Evolutionary conservation across 768 basidiomycete species (phyloP).

Genomic region (Hypholoma sublateritium): DNA sequence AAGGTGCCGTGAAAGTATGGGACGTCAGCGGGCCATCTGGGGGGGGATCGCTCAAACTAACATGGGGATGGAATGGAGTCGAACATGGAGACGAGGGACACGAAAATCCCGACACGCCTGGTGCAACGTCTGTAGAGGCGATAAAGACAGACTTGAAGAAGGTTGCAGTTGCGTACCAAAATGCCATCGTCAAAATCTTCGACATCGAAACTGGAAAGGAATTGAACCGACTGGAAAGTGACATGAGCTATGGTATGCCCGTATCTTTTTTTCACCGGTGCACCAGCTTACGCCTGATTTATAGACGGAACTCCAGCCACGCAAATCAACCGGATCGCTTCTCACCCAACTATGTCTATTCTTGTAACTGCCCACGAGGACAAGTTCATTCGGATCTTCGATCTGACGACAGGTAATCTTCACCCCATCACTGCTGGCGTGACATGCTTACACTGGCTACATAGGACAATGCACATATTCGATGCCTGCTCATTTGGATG

Average conservation of each 20-base stretch:
- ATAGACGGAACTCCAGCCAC: constrained; percentile 73
- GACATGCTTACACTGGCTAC: neutral
- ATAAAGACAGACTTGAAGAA: constrained; percentile 82
- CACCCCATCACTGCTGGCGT: neutral
- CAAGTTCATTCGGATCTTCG: constrained; percentile 89
- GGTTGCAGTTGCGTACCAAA: constrained; percentile 88
- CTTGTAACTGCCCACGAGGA: constrained; percentile 93
- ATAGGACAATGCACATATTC: constrained; percentile 85
- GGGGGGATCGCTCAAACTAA: constrained; percentile 64
- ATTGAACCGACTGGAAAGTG: constrained; percentile 57
- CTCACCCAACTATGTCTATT: constrained; percentile 88
- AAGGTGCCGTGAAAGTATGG: constrained; percentile 94
- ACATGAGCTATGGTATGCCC: constrained; percentile 54
- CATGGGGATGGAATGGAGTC: constrained; percentile 79
- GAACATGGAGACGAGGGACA: constrained; percentile 47
- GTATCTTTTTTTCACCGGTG: constrained; percentile 1
- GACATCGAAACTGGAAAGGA: constrained; percentile 89
- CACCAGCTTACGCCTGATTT: constrained; percentile 9
- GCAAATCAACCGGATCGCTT: constrained; percentile 84
- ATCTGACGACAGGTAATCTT: constrained; percentile 68
- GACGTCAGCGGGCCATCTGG: constrained; percentile 72
- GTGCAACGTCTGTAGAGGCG: constrained; percentile 82
- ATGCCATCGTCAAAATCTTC: constrained; percentile 87
- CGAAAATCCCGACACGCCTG: constrained; percentile 56
- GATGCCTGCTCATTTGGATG: constrained; percentile 88